A percentile compares a stretch with the other conserved stretches of the same genome.
These are phyloP conservation scores for Caryocar brasiliense DNA, from an alignment of 441 rosid genomes.

Conservation along the genomic window DNA sequence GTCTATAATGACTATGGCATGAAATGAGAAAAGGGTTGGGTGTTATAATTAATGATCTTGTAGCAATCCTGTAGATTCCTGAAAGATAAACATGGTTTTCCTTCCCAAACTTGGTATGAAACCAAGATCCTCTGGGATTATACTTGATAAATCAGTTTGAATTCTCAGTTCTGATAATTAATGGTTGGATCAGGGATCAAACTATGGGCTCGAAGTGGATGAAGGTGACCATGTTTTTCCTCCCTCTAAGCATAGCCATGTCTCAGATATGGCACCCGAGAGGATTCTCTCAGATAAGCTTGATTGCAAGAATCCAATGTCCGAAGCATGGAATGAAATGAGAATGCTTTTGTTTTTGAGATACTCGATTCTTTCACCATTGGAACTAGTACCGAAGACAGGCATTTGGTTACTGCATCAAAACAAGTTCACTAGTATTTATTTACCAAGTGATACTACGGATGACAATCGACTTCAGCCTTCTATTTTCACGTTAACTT, in stretches of 20 bases:
- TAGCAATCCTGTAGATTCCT: neutral
- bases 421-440: too few relatives aligned
- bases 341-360: too few relatives aligned
- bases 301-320: too few relatives aligned
- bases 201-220: neutral
- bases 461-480: too few relatives aligned
- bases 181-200: slow-evolving; percentile 2
- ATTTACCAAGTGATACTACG: too few relatives aligned
- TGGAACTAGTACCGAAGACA: too few relatives aligned
- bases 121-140: neutral
- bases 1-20: slow-evolving; percentile 17
- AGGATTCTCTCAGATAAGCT: too few relatives aligned
- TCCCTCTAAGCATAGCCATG: neutral
- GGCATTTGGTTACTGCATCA: too few relatives aligned
- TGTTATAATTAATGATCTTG: slow-evolving; percentile 3
- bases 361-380: too few relatives aligned
- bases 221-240: neutral
- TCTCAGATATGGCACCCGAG: neutral
- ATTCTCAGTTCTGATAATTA: neutral
- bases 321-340: too few relatives aligned
- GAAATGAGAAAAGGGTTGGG: slow-evolving; percentile 29
- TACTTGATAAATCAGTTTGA: neutral
- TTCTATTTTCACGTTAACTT: too few relatives aligned
- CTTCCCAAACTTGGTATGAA: neutral
- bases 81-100: neutral